These are phyloP conservation scores for Klebsormidium nitens DNA, from an alignment of 139 green algal species.

Conservation along the genomic window DNA sequence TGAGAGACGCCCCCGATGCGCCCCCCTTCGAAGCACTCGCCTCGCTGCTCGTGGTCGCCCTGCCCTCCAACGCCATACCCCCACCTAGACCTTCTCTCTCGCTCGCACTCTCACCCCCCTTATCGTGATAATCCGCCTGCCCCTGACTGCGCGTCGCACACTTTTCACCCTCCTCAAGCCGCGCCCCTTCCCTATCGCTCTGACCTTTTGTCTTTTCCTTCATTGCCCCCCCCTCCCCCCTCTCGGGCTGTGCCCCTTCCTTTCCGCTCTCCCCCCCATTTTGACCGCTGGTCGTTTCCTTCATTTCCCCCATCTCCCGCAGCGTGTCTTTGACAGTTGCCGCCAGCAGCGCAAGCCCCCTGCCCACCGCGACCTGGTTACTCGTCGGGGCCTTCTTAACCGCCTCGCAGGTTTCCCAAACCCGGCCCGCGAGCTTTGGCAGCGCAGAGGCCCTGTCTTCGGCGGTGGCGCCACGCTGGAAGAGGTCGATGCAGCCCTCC, in stretches of 20 bases:
- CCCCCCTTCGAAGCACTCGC: too few species aligned
- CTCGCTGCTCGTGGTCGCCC: too few species aligned
- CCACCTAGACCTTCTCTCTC: too few species aligned
- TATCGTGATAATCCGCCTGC: too few species aligned
- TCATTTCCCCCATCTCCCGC: constrained; percentile 15
- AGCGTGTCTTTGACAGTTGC: constrained; percentile 10
- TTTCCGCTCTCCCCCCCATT: not conserved
- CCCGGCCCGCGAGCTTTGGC: constrained; percentile 5
- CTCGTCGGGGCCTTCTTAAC: constrained; percentile 6
- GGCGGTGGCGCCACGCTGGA: too few species aligned
- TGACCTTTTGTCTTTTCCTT: not conserved
- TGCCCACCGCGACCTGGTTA: constrained; percentile 10
- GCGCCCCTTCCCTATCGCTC: not conserved
- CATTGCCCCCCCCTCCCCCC: not conserved
- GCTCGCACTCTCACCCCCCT: too few species aligned
- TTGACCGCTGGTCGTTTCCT: too few species aligned
- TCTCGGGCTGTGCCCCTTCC: not conserved
- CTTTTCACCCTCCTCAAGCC: not conserved
- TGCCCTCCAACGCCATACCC: too few species aligned
- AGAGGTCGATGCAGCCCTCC: too few species aligned
- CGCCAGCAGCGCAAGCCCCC: constrained; percentile 6
- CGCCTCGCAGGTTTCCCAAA: constrained; percentile 14
- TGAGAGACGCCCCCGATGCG: too few species aligned
- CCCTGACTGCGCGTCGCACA: too few species aligned
- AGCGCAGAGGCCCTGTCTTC: too few species aligned